Percentiles rank a stretch among this genome's conserved stretches.
Conservation (phyloP, 768 basidiomycete genomes). For the Inosperma sp. region DNA sequence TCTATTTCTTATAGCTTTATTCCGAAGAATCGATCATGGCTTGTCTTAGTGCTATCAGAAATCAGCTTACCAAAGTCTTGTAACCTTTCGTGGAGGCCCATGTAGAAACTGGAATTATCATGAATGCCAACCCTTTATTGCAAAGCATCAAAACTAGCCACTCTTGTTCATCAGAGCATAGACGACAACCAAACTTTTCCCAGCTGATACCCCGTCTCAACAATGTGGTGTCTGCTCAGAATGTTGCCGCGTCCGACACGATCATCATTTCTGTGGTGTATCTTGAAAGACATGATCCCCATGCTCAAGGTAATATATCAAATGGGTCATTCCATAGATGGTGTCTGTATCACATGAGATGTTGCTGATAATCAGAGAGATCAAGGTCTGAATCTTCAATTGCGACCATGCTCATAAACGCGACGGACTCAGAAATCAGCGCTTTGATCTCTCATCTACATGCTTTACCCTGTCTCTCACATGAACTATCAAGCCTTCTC, state of each 20-base stretch:
- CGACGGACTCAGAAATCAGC: no score
- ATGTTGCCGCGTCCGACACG: constrained; percentile 77
- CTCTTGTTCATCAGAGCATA: constrained; percentile 30
- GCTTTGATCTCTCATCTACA: no score
- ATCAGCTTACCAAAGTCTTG: constrained; percentile 70
- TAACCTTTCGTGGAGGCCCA: constrained; percentile 84
- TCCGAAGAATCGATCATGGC: constrained; percentile 88
- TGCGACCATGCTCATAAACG: no score
- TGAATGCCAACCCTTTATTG: constrained; percentile 45
- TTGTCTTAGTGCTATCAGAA: constrained; percentile 74
- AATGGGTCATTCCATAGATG: no score
- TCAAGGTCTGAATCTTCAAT: no score
- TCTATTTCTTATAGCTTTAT: constrained; percentile 56
- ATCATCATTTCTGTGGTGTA: constrained; percentile 93
- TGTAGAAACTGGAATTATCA: constrained; percentile 34
- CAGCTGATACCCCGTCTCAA: constrained; percentile 75
- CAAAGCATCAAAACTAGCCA: constrained; percentile 42
- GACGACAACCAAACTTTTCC: constrained; percentile 67
- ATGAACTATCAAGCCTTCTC: no score
- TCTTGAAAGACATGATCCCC: no score
- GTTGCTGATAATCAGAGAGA: no score
- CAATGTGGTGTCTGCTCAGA: constrained; percentile 65
- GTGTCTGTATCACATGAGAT: no score
- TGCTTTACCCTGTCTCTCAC: no score
- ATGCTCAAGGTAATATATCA: no score